Conservation (phyloP, 2,329 filamentous ascomycete genomes). For the Trichoderma breve region DNA sequence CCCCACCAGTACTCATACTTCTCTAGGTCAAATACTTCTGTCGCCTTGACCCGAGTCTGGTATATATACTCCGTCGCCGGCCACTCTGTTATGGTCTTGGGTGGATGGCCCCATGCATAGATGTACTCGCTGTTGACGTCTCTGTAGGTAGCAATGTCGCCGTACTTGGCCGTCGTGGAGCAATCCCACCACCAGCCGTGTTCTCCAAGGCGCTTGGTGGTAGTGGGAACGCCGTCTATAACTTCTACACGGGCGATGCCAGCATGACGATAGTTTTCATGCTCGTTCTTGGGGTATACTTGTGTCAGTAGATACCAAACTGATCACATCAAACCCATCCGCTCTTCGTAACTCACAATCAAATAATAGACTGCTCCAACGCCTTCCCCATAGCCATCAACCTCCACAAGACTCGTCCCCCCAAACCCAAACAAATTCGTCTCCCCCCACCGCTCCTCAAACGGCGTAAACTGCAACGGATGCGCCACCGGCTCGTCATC, state of each 20-base stretch:
- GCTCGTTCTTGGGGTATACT: slow-evolving; percentile 27
- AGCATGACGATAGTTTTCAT: slow-evolving; percentile 36
- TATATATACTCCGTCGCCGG: slow-evolving; percentile 34
- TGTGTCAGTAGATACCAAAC: not conserved
- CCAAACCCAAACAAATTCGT: slow-evolving; percentile 37
- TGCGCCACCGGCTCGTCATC: slow-evolving; percentile 28
- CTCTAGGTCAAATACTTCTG: slow-evolving; percentile 36
- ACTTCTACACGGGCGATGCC: slow-evolving; percentile 38
- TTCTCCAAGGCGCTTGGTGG: slow-evolving; percentile 31
- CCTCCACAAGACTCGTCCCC: slow-evolving; percentile 40
- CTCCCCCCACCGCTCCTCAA: slow-evolving; percentile 38
- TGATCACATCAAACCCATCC: not conserved
- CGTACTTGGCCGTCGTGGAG: slow-evolving; percentile 34
- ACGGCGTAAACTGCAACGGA: slow-evolving; percentile 39
- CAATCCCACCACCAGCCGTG: slow-evolving; percentile 38
- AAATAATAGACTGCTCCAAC: slow-evolving; percentile 38
- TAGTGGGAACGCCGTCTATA: slow-evolving; percentile 34
- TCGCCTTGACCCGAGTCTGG: slow-evolving; percentile 36
- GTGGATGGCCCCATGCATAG: slow-evolving; percentile 40
- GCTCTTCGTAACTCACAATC: too few species aligned
- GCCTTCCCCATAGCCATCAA: slow-evolving; percentile 25
- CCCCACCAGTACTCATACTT: slow-evolving; percentile 45
- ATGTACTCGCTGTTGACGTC: slow-evolving; percentile 40
- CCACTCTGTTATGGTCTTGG: slow-evolving; percentile 30
- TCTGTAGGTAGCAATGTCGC: slow-evolving; percentile 38